These are phyloP conservation scores for Crepidotus variabilis DNA, from an alignment of 768 basidiomycete species.

Conservation along the genomic window DNA sequence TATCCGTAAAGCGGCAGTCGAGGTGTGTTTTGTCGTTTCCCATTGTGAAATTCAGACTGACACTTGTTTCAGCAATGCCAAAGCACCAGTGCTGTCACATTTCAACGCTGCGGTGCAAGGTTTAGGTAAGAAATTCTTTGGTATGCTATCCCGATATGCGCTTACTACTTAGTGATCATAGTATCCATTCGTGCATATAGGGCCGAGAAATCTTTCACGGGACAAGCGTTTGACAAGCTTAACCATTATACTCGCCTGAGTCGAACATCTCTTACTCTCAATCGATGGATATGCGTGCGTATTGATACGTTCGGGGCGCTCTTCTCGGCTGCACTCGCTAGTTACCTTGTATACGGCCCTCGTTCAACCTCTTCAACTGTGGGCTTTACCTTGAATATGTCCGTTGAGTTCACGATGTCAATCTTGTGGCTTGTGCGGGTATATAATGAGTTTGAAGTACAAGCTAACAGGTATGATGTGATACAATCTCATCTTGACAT, in stretches of 20 bases:
- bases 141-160: not conserved
- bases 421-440: slow-evolving; percentile 38
- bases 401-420: slow-evolving; percentile 47
- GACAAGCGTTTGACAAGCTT: slow-evolving; percentile 45
- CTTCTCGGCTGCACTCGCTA: slow-evolving; percentile 52
- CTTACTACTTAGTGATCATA: slow-evolving; percentile 9
- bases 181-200: slow-evolving; percentile 66
- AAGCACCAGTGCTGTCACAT: slow-evolving; percentile 42
- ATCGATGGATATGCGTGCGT: slow-evolving; percentile 46
- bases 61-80: slow-evolving; percentile 20
- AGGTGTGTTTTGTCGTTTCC: slow-evolving; percentile 26
- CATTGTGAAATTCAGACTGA: not conserved
- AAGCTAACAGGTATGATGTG: slow-evolving; percentile 32
- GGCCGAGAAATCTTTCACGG: slow-evolving; percentile 47
- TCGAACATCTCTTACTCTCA: slow-evolving; percentile 49
- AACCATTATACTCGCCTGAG: slow-evolving; percentile 47
- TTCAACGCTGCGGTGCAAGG: slow-evolving; percentile 47
- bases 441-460: slow-evolving; percentile 45
- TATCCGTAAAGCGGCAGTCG: slow-evolving; percentile 48
- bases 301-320: slow-evolving; percentile 55
- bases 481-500: not conserved
- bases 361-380: not conserved
- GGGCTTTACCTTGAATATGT: slow-evolving; percentile 58
- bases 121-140: slow-evolving; percentile 15
- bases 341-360: slow-evolving; percentile 38